Percentiles rank a stretch among this genome's conserved stretches.
phyloP scores from a whole-genome alignment of 2,329 filamentous ascomycete genomes.

The Talaromyces funiculosus region DNA sequence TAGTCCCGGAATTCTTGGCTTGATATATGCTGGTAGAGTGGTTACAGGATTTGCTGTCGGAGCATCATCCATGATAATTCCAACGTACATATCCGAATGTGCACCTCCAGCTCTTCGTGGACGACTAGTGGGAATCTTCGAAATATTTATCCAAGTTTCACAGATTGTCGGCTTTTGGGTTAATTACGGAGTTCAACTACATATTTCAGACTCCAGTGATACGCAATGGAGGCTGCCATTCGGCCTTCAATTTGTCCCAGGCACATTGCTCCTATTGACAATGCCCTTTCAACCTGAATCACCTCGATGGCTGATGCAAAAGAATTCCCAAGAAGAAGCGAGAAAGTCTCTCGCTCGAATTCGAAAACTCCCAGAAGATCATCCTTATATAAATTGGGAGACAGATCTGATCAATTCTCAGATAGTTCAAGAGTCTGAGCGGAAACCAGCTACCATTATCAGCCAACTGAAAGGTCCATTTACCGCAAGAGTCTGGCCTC shows the following conservation, averaged over 20 bases:
- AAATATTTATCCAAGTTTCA: constrained; percentile 50
- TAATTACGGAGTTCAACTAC: constrained; percentile 50
- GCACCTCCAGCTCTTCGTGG: constrained; percentile 55
- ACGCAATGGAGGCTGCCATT: constrained; percentile 58
- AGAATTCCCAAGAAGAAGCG: constrained; percentile 63
- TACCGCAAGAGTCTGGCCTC: constrained; percentile 52
- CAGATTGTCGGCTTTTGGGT: constrained; percentile 47
- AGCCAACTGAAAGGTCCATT: constrained; percentile 44
- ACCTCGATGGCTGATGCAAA: constrained; percentile 62
- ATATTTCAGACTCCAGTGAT: constrained; percentile 32
- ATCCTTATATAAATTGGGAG: constrained; percentile 55
- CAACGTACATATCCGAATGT: constrained; percentile 58
- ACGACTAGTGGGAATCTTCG: constrained; percentile 55
- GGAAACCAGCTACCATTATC: neutral
- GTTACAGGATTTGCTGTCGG: constrained; percentile 49
- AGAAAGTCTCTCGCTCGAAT: constrained; percentile 52
- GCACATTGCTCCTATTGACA: constrained; percentile 53
- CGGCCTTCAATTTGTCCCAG: constrained; percentile 59
- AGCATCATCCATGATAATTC: constrained; percentile 53
- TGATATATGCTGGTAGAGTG: constrained; percentile 60
- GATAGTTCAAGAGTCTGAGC: neutral
- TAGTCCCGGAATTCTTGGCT: constrained; percentile 54
- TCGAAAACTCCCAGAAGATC: constrained; percentile 48
- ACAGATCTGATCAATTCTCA: constrained; percentile 53
- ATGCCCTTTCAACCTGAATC: constrained; percentile 62